Evolutionary conservation across 1,139 yeast genomes (phyloP).

Genomic region (Candida pseudoviswanathii): DNA sequence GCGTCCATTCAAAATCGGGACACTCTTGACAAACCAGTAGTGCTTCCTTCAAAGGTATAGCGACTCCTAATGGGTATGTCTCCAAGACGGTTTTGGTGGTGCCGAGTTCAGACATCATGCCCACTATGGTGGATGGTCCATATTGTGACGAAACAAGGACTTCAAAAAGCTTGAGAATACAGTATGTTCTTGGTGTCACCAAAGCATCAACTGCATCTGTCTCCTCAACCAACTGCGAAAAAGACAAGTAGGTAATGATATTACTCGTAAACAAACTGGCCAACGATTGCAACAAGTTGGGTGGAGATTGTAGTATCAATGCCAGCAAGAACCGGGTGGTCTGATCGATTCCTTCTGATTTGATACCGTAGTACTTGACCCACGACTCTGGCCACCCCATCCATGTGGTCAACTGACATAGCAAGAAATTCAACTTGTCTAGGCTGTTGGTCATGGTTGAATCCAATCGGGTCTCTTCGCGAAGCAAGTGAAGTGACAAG

Average conservation of each 20-base stretch:
- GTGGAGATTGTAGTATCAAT: constrained; percentile 51
- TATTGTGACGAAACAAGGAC: constrained; percentile 57
- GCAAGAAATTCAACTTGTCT: constrained; percentile 48
- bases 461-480: constrained; percentile 75
- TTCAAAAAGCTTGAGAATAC: constrained; percentile 61
- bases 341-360: constrained; percentile 24
- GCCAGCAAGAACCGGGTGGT: constrained; percentile 39
- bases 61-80: constrained; percentile 73
- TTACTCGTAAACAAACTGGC: constrained; percentile 49
- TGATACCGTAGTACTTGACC: constrained; percentile 56
- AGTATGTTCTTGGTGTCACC: constrained; percentile 66
- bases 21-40: constrained; percentile 58
- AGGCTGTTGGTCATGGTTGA: constrained; percentile 37
- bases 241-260: constrained; percentile 60
- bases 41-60: constrained; percentile 65
- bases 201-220: constrained; percentile 59
- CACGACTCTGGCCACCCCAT: constrained; percentile 78
- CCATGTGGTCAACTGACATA: constrained; percentile 66
- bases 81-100: constrained; percentile 58
- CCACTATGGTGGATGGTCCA: constrained; percentile 55
- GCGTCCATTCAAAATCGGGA: constrained; percentile 53
- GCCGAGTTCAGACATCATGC: constrained; percentile 57
- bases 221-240: constrained; percentile 70
- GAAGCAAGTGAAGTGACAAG: constrained; percentile 68
- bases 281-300: constrained; percentile 56